Evolutionary conservation across 805 yeast species (phyloP).

Genomic region (Isabelozyma pseudorhagii): DNA sequence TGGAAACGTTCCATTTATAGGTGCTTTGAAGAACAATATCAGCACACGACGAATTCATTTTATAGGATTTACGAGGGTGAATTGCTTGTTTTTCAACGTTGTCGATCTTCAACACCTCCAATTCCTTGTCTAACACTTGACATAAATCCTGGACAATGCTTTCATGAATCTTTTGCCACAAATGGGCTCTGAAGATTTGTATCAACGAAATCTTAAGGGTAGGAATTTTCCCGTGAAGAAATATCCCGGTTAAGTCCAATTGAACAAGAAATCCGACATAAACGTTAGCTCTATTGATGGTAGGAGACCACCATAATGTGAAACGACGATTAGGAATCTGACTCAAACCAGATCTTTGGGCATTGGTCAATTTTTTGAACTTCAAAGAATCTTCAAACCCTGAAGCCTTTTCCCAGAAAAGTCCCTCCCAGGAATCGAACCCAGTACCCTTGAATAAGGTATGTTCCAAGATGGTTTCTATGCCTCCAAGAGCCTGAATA

Average conservation of each 20-base stretch:
- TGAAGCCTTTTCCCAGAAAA: slow-evolving; percentile 97
- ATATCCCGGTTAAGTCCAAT: slow-evolving; percentile 92
- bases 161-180: slow-evolving; percentile 99
- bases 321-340: slow-evolving; percentile 97
- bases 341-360: slow-evolving; percentile 94
- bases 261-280: slow-evolving; percentile 97
- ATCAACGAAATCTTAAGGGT: slow-evolving; percentile 92
- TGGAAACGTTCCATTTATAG: slow-evolving; percentile 76
- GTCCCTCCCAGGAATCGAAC: slow-evolving; percentile 96
- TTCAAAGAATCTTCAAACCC: slow-evolving; percentile 97
- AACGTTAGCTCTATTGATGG: slow-evolving; percentile 95
- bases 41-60: slow-evolving; percentile 94
- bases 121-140: slow-evolving; percentile 84
- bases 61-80: slow-evolving; percentile 95
- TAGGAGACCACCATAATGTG: slow-evolving; percentile 99
- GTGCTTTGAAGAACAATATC: slow-evolving; percentile 77
- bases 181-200: slow-evolving; percentile 95
- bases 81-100: slow-evolving; percentile 86
- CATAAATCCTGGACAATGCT: slow-evolving; percentile 90
- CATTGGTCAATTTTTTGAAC: slow-evolving; percentile 91
- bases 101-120: slow-evolving; percentile 79
- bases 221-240: slow-evolving; percentile 96
- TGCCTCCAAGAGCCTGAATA: slow-evolving; percentile 95
- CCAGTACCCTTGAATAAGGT: slow-evolving; percentile 96
- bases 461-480: slow-evolving; percentile 93